phyloP scores from a whole-genome alignment of 257 asterid species.

The Penstemon barbatus region DNA sequence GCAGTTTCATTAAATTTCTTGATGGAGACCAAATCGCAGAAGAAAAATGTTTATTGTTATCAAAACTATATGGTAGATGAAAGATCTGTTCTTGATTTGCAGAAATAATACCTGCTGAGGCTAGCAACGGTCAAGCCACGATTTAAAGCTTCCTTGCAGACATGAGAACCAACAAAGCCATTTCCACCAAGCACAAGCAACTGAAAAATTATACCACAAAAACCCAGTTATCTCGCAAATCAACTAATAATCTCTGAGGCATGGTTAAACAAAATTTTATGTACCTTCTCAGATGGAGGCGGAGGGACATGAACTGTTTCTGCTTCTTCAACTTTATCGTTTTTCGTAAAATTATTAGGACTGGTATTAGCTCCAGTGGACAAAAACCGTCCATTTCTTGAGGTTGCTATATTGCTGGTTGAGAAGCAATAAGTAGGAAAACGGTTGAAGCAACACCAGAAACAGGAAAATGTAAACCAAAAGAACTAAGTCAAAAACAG shows the following conservation, averaged over 20 bases:
- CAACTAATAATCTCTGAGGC: constrained; percentile 11
- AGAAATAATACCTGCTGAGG: constrained; percentile 72
- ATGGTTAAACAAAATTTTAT: background rate
- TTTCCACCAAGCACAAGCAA: constrained; percentile 96
- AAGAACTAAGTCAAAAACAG: too few relatives aligned
- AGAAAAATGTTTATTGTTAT: background rate
- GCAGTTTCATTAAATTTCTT: background rate
- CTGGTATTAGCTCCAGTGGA: too few relatives aligned
- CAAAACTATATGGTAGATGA: background rate
- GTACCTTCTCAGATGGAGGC: constrained; percentile 84
- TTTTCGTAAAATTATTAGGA: constrained; percentile 27
- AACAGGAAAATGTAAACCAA: too few relatives aligned
- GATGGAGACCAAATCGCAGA: background rate
- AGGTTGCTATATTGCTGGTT: too few relatives aligned
- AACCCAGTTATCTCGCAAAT: background rate
- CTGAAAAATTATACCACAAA: constrained; percentile 41
- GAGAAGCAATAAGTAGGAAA: too few relatives aligned
- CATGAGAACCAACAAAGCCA: constrained; percentile 96
- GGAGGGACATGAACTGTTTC: constrained; percentile 81
- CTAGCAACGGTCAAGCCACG: constrained; percentile 82
- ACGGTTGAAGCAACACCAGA: too few relatives aligned
- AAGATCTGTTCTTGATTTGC: constrained; percentile 4
- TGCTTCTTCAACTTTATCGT: constrained; percentile 74
- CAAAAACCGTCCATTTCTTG: too few relatives aligned
- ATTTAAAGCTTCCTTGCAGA: constrained; percentile 84